These are phyloP conservation scores for Gnetum montanum DNA, from an alignment of 75 land plant species.

Conservation along the genomic window DNA sequence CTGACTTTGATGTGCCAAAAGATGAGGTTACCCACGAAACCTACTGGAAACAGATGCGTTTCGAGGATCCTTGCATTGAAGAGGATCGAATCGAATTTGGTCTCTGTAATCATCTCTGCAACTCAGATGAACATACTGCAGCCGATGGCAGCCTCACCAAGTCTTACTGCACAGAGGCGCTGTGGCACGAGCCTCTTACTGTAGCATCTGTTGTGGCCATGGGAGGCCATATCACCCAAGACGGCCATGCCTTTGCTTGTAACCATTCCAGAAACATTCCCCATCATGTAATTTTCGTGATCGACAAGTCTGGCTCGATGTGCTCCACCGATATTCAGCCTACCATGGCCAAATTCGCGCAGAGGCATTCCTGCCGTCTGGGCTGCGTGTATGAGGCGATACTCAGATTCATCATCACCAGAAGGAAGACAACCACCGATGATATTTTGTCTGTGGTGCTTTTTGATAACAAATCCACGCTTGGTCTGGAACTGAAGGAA, in stretches of 20 bases:
- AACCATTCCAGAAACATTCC: constrained; percentile 19
- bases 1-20: constrained; percentile 14
- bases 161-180: constrained; percentile 22
- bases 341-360: constrained; percentile 9
- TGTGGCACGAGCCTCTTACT: constrained; percentile 24
- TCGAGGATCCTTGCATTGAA: constrained; percentile 16
- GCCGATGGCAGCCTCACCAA: neutral
- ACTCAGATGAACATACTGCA: constrained; percentile 4
- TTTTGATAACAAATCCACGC: neutral
- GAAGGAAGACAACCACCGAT: neutral
- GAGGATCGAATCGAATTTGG: constrained; percentile 16
- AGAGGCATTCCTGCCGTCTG: constrained; percentile 6
- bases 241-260: constrained; percentile 26
- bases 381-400: constrained; percentile 25
- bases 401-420: constrained; percentile 14
- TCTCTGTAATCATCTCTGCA: constrained; percentile 14
- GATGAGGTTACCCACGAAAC: constrained; percentile 24
- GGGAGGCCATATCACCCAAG: constrained; percentile 17
- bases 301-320: constrained; percentile 30
- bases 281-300: constrained; percentile 31
- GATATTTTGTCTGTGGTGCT: constrained; percentile 16
- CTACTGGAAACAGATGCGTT: constrained; percentile 21
- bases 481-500: neutral
- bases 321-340: constrained; percentile 8
- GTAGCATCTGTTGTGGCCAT: constrained; percentile 1